Percentiles rank a stretch among this genome's conserved stretches.
Conservation (phyloP, 1,139 yeast species). For the Pichia sp. region DNA sequence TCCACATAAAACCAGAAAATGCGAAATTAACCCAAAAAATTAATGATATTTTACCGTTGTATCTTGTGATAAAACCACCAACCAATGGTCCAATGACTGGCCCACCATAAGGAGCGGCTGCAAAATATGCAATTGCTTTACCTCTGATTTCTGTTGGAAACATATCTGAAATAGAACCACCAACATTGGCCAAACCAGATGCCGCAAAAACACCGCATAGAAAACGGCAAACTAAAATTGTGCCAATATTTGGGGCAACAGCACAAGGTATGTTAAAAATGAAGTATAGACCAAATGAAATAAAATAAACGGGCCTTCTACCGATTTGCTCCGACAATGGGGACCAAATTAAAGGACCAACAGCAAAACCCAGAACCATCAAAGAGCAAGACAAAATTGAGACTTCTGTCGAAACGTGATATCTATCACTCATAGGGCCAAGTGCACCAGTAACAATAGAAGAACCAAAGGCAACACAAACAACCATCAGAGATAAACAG, state of each 20-base stretch:
- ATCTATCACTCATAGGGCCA: constrained; percentile 52
- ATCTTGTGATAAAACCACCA: constrained; percentile 74
- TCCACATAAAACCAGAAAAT: constrained; percentile 79
- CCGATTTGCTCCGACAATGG: constrained; percentile 85
- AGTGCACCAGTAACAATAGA: constrained; percentile 86
- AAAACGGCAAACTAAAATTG: constrained; percentile 72
- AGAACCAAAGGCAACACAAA: constrained; percentile 86
- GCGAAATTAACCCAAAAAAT: constrained; percentile 91
- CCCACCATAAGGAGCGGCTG: constrained; percentile 89
- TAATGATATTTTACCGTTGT: constrained; percentile 57
- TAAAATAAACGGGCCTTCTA: constrained; percentile 73
- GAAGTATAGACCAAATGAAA: constrained; percentile 65
- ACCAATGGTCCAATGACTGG: constrained; percentile 90
- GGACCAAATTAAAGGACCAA: constrained; percentile 88
- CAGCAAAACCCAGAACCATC: constrained; percentile 82
- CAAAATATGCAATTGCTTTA: constrained; percentile 81
- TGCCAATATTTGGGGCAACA: constrained; percentile 73
- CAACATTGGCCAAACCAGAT: constrained; percentile 79
- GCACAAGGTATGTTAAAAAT: constrained; percentile 89
- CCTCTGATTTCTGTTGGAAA: constrained; percentile 76
- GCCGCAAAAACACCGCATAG: constrained; percentile 82
- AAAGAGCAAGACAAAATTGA: constrained; percentile 72
- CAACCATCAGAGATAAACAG: constrained; percentile 57
- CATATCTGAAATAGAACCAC: constrained; percentile 87
- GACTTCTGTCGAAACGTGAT: constrained; percentile 66